Evolutionary conservation across 306 rosid genomes (phyloP), one percentile per base, ranked within the genome.

Genomic region (Vigna angularis): DNA sequence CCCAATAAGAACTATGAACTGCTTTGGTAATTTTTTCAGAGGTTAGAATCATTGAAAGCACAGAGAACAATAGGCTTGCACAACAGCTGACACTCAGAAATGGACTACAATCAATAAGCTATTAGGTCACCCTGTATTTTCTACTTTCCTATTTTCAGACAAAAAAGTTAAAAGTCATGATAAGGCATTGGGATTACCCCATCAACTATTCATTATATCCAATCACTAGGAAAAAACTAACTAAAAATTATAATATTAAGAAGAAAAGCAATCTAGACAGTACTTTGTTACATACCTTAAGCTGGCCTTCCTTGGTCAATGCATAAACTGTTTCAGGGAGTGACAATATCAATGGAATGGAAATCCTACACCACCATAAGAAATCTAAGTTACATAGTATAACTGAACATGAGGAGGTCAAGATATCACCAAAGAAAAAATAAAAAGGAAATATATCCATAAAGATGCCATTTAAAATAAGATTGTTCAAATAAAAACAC

Each of bases 251-350:
- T 49, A 28, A 9, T 8, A 30, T 50, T 73, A 51, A n/a, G n/a
- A 76, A 76, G 65, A 40, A 13, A 57, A 68, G 56, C 17, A 63
- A 16, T 70, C n/a, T 56, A 65, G 32, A 76, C 28, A 49, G 32
- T 58, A 79, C 62, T 57, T 32, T 52, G 55, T 68, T 77, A 65
- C 82, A 80, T 70, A 90, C 99, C 98, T 96, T 91, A 51, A 96
- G 91, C 77, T 84, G 91, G 70, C 84, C 96, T 81, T 91, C 83
- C 70, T 83, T 88, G 49, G 94, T 83, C 84, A 91, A 73, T 17
- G 99, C 93, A 85, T 88, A 90, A 69, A 96, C 99, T 12, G 93
- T 86, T 72, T 88, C 88, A 28, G 97, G 94, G 78, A 96, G 91
- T 57, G 97, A 96, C 82, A 96, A 64, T 74, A 93, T 83, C 88